A percentile compares a stretch with the other conserved stretches of the same genome.
These are phyloP conservation scores for Sugiyamaella mastotermitis DNA, from an alignment of 805 yeast species.

Conservation along the genomic window DNA sequence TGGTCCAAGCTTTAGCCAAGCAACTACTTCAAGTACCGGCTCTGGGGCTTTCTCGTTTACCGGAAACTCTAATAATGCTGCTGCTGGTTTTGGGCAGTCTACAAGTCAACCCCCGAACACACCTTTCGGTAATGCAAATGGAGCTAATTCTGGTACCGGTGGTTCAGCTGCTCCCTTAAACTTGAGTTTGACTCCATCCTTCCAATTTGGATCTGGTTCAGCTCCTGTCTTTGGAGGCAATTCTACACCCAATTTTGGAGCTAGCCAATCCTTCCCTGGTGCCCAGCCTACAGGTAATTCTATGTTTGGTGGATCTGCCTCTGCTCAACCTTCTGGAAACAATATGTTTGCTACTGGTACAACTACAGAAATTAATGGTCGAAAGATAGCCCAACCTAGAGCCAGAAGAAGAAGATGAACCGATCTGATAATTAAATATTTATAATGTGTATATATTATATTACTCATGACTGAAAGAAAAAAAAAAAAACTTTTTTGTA, in stretches of 20 bases:
- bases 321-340: not conserved
- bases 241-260: conserved; percentile 14
- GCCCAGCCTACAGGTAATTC: not conserved
- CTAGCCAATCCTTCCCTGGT: conserved; percentile 1
- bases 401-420: too few species aligned
- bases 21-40: too few species aligned
- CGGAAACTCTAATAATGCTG: too few species aligned
- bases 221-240: conserved; percentile 10
- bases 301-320: conserved; percentile 1
- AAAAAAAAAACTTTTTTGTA: too few species aligned
- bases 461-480: too few species aligned
- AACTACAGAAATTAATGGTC: conserved; percentile 1
- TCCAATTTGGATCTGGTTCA: conserved; percentile 11
- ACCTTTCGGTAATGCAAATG: too few species aligned
- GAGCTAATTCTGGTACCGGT: not conserved
- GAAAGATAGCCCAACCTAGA: conserved; percentile 1
- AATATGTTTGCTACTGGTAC: not conserved
- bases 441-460: too few species aligned
- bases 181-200: conserved; percentile 2
- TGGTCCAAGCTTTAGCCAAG: too few species aligned
- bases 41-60: too few species aligned
- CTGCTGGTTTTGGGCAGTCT: not conserved
- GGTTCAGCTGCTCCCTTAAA: conserved; percentile 2
- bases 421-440: too few species aligned
- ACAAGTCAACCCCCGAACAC: not conserved